A percentile compares a stretch with the other conserved stretches of the same genome.
phyloP scores from a whole-genome alignment of 805 yeast genomes.

The Barnettozyma sucrosica region DNA sequence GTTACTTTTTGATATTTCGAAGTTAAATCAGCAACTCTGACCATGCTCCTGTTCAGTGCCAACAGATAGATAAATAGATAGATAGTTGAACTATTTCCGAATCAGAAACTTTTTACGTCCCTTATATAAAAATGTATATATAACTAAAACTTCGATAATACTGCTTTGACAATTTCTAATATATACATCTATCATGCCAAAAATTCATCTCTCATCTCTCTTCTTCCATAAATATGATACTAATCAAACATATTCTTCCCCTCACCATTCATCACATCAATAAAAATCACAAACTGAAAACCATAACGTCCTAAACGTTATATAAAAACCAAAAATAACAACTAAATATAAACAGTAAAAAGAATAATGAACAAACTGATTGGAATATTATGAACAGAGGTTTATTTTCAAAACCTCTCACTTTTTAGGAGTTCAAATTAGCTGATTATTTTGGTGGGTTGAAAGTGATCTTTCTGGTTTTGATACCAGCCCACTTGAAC shows the following conservation, averaged over 20 bases:
- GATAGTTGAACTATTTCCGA: too few relatives aligned
- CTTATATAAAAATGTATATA: constrained; percentile 3
- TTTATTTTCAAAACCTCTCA: not conserved
- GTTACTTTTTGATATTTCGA: constrained; percentile 8
- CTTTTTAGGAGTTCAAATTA: not conserved
- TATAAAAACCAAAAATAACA: constrained; percentile 1
- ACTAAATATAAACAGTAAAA: constrained; percentile 1
- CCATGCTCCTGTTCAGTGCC: too few relatives aligned
- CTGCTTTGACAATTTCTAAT: constrained; percentile 5
- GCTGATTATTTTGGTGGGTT: constrained; percentile 77
- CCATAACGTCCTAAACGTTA: constrained; percentile 2
- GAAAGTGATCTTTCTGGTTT: constrained; percentile 90
- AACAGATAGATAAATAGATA: too few relatives aligned
- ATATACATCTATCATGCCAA: constrained; percentile 13
- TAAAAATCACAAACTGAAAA: constrained; percentile 5
- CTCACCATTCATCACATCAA: constrained; percentile 5
- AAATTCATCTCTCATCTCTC: constrained; percentile 7
- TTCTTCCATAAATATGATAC: constrained; percentile 7
- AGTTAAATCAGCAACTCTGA: too few relatives aligned
- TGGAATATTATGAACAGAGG: constrained; percentile 1
- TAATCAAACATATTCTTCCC: constrained; percentile 1
- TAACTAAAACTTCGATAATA: constrained; percentile 2
- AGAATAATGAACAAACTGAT: constrained; percentile 6
- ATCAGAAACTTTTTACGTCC: not conserved
- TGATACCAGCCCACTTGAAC: constrained; percentile 96